Evolutionary conservation across 108 stramenopile species (phyloP).

Genomic region (Pseudonitzschia delicatissima): DNA sequence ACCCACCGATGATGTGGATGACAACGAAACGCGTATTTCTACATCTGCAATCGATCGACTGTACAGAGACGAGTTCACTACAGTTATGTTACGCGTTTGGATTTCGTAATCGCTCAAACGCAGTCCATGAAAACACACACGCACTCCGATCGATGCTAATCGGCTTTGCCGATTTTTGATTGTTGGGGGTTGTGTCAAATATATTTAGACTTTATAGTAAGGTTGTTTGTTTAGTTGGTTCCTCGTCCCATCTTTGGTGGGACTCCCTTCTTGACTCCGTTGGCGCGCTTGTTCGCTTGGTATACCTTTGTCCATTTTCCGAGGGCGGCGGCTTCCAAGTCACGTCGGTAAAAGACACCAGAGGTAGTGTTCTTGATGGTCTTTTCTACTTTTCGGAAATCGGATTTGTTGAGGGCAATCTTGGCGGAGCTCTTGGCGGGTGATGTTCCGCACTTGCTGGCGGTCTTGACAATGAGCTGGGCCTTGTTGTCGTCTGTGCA

Average conservation of each 20-base stretch:
- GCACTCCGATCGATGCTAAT: background rate
- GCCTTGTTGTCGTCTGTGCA: slow-evolving; percentile 74
- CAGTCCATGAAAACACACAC: background rate
- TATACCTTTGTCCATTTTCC: slow-evolving; percentile 89
- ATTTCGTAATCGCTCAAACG: no score
- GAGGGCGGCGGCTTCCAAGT: slow-evolving; percentile 76
- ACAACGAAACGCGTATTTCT: no score
- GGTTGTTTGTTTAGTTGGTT: slow-evolving; percentile 13
- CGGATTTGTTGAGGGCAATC: slow-evolving; percentile 83
- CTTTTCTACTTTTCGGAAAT: slow-evolving; percentile 77
- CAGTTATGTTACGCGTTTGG: no score
- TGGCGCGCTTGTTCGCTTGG: slow-evolving; percentile 81
- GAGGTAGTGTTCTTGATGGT: slow-evolving; percentile 67
- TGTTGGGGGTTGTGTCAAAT: slow-evolving; percentile 1
- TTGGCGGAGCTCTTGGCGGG: slow-evolving; percentile 57
- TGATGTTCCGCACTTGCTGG: slow-evolving; percentile 64
- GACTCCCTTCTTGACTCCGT: slow-evolving; percentile 83
- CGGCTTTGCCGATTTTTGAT: background rate
- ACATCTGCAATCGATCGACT: no score
- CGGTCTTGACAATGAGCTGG: slow-evolving; percentile 75
- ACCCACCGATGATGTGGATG: no score
- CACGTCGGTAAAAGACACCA: slow-evolving; percentile 89
- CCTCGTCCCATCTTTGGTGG: slow-evolving; percentile 86
- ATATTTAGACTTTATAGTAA: background rate
- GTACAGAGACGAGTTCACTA: no score